Conservation (phyloP, 352 stramenopile species). For the Pythium utonaiense region DNA sequence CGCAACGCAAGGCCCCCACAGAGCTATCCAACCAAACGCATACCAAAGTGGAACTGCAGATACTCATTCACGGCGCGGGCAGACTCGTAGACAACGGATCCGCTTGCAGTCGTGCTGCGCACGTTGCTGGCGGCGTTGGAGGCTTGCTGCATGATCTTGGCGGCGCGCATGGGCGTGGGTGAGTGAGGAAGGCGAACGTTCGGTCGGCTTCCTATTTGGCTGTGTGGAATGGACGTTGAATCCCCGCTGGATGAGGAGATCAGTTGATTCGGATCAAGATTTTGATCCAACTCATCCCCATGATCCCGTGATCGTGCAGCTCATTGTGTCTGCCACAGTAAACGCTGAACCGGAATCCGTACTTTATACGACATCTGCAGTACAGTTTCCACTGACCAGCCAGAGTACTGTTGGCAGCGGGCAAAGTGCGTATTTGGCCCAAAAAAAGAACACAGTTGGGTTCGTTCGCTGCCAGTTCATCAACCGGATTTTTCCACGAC, state of each 20-base stretch:
- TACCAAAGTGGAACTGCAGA: slow-evolving; percentile 90
- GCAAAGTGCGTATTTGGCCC: background rate
- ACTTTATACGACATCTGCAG: background rate
- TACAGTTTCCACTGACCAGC: too few relatives aligned
- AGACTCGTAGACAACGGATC: slow-evolving; percentile 86
- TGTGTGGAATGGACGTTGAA: background rate
- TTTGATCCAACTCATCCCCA: background rate
- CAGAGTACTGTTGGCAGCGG: background rate
- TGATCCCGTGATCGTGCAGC: background rate
- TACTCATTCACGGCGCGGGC: slow-evolving; percentile 87
- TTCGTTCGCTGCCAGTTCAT: background rate
- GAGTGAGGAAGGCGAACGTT: slow-evolving; percentile 3
- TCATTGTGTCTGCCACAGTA: slow-evolving; percentile 7
- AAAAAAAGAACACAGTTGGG: background rate
- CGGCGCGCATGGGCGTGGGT: slow-evolving; percentile 17
- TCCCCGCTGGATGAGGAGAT: background rate
- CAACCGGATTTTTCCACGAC: background rate
- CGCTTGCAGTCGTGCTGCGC: slow-evolving; percentile 86
- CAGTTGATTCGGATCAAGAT: background rate
- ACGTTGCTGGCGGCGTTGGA: slow-evolving; percentile 21
- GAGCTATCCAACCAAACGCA: too few relatives aligned
- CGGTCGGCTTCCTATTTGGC: background rate
- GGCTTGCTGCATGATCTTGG: slow-evolving; percentile 20
- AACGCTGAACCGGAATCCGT: background rate
- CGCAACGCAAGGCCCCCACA: too few relatives aligned